These are phyloP conservation scores for Serendipita sp. DNA, from an alignment of 768 basidiomycete genomes.

Conservation along the genomic window DNA sequence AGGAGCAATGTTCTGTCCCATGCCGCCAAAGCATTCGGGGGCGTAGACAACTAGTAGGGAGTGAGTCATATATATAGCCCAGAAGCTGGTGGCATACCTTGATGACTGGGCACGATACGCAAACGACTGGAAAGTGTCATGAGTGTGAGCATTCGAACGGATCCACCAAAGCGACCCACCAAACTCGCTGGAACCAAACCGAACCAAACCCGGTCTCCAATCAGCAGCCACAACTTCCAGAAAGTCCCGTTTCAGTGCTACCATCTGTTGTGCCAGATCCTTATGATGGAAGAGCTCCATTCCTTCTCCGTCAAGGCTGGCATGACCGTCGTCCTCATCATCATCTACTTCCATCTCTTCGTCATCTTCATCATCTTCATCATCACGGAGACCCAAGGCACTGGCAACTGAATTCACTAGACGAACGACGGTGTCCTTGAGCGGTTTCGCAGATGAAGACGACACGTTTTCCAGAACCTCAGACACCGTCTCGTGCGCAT, in stretches of 20 bases:
- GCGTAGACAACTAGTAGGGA: conserved; percentile 19
- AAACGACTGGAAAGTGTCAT: conserved; percentile 20
- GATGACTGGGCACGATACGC: conserved; percentile 40
- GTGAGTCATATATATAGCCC: neutral
- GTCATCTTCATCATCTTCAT: conserved; percentile 23
- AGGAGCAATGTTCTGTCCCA: conserved; percentile 54
- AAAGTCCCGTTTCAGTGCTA: conserved; percentile 32
- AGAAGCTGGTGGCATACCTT: conserved; percentile 23
- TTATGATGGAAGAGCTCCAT: conserved; percentile 11
- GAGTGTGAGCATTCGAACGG: conserved; percentile 6
- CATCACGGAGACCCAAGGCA: conserved; percentile 14
- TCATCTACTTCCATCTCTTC: conserved; percentile 22
- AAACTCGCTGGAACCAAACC: conserved; percentile 33
- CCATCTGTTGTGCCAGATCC: conserved; percentile 13
- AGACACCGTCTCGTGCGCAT: conserved; percentile 25
- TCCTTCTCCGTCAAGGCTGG: conserved; percentile 19
- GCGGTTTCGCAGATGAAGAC: conserved; percentile 24
- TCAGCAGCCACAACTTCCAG: conserved; percentile 37
- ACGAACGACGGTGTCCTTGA: conserved; percentile 29
- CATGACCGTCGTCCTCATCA: conserved; percentile 21
- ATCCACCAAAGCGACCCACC: conserved; percentile 10
- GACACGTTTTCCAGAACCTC: conserved; percentile 30
- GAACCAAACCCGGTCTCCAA: conserved; percentile 44
- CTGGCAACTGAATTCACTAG: conserved; percentile 24
- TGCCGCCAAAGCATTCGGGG: conserved; percentile 50